Evolutionary conservation across 2,329 filamentous ascomycete species (phyloP), one percentile per base, ranked within the genome.

Genomic region (Hymenoscyphus fraxineus): DNA sequence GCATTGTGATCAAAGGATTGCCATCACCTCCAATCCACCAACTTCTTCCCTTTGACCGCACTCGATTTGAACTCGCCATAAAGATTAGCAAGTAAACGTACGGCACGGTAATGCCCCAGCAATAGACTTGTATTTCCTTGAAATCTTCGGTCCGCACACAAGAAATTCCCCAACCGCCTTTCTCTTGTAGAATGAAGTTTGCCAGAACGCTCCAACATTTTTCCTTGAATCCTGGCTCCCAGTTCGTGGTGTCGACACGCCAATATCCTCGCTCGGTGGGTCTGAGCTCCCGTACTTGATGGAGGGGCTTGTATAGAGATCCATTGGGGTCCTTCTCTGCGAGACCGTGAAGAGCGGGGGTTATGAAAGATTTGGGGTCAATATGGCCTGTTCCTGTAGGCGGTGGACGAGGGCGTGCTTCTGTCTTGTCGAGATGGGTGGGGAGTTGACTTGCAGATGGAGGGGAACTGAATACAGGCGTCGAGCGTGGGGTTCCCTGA

Each of bases 41-140:
- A 15, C 85, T 79, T 0, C 83, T 83, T 9, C 83, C 83, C 6
- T 78, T 79, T 65, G 35, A 4, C 7, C 83, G 82, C 16, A 93
- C 76, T 66, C 81, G 81, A 39, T 88, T 82, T 63, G 85, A 81
- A 70, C 88, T 94, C 0, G 87, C 89, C 15, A 93, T 77, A 73
- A 90, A 94, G 0, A 96, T 76, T 47, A 93, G 75, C 3, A 95
- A 77, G 75, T 92, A 96, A 40, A 91, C 81, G 71, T 96, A 88
- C 62, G 86, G 83, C 0, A 86, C 85, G 0, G 92, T 79, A 67
- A 88, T 84, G 0, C 90, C 93, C 88, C 91, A 97, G 72, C 91
- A 91, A 73, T 90, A 95, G 1, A 94, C 75, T 40, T 86, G 83
- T 1, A 96, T 74, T 1, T 69, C 75, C 64, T 80, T 78, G 12